These are phyloP conservation scores for Avena eriantha DNA, from an alignment of 176 grass and related monocot species.

Conservation along the genomic window DNA sequence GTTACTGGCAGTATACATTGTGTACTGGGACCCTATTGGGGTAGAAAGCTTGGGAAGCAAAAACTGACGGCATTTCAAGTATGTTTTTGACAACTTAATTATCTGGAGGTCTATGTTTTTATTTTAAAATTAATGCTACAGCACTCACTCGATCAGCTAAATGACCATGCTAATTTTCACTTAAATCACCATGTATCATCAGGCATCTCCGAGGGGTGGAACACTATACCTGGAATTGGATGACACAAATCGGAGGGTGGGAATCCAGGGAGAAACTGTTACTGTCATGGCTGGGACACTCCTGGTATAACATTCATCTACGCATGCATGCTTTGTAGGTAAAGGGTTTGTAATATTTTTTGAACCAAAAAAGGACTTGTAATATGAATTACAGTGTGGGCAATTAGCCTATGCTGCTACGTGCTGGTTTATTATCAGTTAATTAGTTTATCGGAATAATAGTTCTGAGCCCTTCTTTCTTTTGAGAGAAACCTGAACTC, in stretches of 20 bases:
- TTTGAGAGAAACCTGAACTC: not conserved
- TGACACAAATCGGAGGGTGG: not conserved
- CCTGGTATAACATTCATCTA: not conserved
- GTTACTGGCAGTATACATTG: conserved; percentile 79
- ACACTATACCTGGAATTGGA: conserved; percentile 12
- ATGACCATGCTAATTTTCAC: not conserved
- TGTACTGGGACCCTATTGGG: conserved; percentile 71
- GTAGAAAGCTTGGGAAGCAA: conserved; percentile 68
- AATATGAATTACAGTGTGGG: not conserved
- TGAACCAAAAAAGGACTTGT: too few relatives aligned
- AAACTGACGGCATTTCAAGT: conserved; percentile 68
- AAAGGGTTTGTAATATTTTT: too few relatives aligned
- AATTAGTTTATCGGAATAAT: not conserved
- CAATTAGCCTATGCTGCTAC: not conserved
- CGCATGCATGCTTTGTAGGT: not conserved
- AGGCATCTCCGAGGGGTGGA: conserved; percentile 29
- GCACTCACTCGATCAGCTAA: not conserved
- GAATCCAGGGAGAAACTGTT: conserved; percentile 15
- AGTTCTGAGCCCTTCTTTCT: not conserved
- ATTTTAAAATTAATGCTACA: not conserved
- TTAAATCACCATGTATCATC: not conserved
- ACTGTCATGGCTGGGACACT: conserved; percentile 5
- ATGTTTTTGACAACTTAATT: not conserved
- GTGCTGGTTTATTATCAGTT: not conserved
- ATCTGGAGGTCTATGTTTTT: too few relatives aligned